Conservation (phyloP, 345 rosid species). For the Schrenkiella parvula region DNA sequence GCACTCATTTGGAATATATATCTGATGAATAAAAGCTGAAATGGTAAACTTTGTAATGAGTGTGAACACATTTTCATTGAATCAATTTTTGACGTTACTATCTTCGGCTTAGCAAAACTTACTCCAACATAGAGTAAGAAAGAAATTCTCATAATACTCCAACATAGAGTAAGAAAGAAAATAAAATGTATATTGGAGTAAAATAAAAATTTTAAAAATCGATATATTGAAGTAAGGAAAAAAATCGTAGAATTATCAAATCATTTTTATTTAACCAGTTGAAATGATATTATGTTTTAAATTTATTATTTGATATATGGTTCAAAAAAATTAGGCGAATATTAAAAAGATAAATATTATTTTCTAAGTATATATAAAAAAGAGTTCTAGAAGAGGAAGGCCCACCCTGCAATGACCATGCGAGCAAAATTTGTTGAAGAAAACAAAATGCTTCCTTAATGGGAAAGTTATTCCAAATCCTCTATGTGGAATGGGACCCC, state of each 20-base stretch:
- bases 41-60: not conserved
- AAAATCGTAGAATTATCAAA: too few relatives aligned
- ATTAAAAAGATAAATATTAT: too few relatives aligned
- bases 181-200: not conserved
- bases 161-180: too few relatives aligned
- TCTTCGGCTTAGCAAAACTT: not conserved
- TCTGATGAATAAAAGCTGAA: not conserved
- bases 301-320: too few relatives aligned
- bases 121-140: too few relatives aligned
- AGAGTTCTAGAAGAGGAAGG: conserved; percentile 18
- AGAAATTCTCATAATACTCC: too few relatives aligned
- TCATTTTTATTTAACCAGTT: too few relatives aligned
- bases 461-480: conserved; percentile 28
- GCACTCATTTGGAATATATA: not conserved
- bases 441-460: conserved; percentile 20
- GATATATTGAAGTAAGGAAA: too few relatives aligned
- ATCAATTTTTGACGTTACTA: not conserved
- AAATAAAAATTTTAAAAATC: too few relatives aligned
- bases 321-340: too few relatives aligned
- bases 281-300: too few relatives aligned
- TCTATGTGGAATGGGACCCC: conserved; percentile 24
- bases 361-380: too few relatives aligned
- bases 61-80: not conserved
- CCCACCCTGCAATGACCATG: conserved; percentile 10
- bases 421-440: not conserved